Evolutionary conservation across 75 land plant species (phyloP).

Genomic region (Larix kaempferi): DNA sequence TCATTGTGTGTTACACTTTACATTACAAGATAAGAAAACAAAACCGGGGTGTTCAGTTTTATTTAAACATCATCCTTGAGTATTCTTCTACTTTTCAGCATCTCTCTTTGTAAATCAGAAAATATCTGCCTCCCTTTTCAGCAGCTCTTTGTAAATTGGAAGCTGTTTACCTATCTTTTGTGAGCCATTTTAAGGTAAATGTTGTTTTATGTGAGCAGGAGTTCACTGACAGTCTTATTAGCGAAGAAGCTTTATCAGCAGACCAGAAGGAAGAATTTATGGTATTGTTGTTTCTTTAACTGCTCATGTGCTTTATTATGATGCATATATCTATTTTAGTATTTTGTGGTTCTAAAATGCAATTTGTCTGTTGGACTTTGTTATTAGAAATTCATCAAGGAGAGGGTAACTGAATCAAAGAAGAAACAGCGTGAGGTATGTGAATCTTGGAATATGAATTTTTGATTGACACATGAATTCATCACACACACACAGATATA

Average conservation of each 20-base stretch:
- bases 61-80: not conserved
- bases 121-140: too few relatives aligned
- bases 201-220: slow-evolving; percentile 45
- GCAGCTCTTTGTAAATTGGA: not conserved
- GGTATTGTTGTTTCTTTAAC: slow-evolving; percentile 28
- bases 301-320: not conserved
- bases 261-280: slow-evolving; percentile 82
- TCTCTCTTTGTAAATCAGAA: too few relatives aligned
- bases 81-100: not conserved
- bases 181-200: not conserved
- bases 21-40: too few relatives aligned
- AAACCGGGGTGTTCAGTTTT: not conserved
- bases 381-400: slow-evolving; percentile 57
- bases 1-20: too few relatives aligned
- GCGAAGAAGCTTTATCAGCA: slow-evolving; percentile 59
- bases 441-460: slow-evolving; percentile 4
- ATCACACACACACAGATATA: too few relatives aligned
- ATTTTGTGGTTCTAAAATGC: not conserved
- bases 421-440: slow-evolving; percentile 71
- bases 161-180: not conserved
- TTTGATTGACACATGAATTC: not conserved
- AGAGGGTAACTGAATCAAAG: slow-evolving; percentile 56
- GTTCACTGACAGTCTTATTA: slow-evolving; percentile 58
- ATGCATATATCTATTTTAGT: not conserved
- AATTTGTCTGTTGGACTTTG: not conserved